These are phyloP conservation scores for Penicillium crystallinum DNA, from an alignment of 495 filamentous ascomycete species.

Conservation along the genomic window DNA sequence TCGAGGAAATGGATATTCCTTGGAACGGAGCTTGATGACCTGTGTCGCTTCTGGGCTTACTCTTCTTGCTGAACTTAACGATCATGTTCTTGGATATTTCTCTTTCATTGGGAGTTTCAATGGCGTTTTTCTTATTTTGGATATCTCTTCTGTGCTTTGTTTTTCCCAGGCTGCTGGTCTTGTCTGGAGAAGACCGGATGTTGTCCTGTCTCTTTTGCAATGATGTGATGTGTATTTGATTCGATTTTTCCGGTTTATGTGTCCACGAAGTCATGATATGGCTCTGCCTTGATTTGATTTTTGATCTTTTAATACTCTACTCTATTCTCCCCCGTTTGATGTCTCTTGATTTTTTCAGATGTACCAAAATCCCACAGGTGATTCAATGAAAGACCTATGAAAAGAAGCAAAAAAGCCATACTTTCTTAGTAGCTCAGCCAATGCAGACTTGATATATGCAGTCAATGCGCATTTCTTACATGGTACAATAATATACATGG, in stretches of 20 bases:
- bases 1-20: slow-evolving; percentile 74
- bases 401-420: no score
- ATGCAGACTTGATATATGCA: not conserved
- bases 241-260: slow-evolving; percentile 15
- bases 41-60: not conserved
- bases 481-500: slow-evolving; percentile 12
- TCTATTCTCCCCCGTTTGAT: not conserved
- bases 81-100: slow-evolving; percentile 1
- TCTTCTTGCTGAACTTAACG: not conserved
- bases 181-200: not conserved
- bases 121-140: not conserved
- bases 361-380: not conserved
- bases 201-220: slow-evolving; percentile 5
- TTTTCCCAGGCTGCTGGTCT: slow-evolving; percentile 14
- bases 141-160: not conserved
- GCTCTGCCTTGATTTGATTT: not conserved
- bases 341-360: not conserved
- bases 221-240: slow-evolving; percentile 19
- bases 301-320: not conserved
- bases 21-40: slow-evolving; percentile 47
- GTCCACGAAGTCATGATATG: slow-evolving; percentile 21
- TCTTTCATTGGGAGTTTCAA: not conserved
- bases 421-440: not conserved
- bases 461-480: not conserved
- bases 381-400: not conserved